Evolutionary conservation across 2,329 filamentous ascomycete species (phyloP), one percentile per base, ranked within the genome.

Genomic region (Claviceps capensis): DNA sequence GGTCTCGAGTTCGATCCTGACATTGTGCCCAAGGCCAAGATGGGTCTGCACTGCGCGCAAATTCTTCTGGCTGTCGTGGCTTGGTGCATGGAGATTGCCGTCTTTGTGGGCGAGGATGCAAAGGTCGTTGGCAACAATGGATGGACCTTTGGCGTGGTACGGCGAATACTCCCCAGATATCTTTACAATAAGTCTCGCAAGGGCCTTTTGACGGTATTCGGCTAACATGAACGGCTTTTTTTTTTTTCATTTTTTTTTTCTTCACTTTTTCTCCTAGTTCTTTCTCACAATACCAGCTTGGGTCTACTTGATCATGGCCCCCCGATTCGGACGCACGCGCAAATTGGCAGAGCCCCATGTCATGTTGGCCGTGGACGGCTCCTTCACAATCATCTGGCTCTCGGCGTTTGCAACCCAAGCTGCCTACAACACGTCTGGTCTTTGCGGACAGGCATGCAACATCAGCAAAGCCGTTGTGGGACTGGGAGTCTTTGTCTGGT

Each of bases 331-430:
- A 47, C 75, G 81, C 56, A 82, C 82, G 4, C 74, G 78, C 51
- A 78, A 72, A 56, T 71, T 81, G 50, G 82, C 81, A 49, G 71
- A 83, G 53, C 79, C 81, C 2, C 76, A 80, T 57, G 81, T 72
- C 54, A 80, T 85, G 72, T 67, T 79, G 23, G 68, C 66, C 8
- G 69, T 83, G 36, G 82, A 85, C 61, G 65, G 65, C n/a, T 41
- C 80, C 53, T 82, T 75, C 61, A 68, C 70, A 60, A 64, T 85
- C 57, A 67, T 85, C 55, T 85, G 82, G 81, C 70, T 86, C 44
- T 82, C 81, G 2, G 82, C 77, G 17, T 85, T 85, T 62, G 76
- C 82, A 34, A 75, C 78, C 17, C 79, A 85, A 61, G 81, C 82
- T 2, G 72, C 77, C 8, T 85, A 79, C 67, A 84, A 85, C 67